Base-by-base conservation (phyloP, 2,329 filamentous ascomycete genomes). In the Clonostachys solani region DNA sequence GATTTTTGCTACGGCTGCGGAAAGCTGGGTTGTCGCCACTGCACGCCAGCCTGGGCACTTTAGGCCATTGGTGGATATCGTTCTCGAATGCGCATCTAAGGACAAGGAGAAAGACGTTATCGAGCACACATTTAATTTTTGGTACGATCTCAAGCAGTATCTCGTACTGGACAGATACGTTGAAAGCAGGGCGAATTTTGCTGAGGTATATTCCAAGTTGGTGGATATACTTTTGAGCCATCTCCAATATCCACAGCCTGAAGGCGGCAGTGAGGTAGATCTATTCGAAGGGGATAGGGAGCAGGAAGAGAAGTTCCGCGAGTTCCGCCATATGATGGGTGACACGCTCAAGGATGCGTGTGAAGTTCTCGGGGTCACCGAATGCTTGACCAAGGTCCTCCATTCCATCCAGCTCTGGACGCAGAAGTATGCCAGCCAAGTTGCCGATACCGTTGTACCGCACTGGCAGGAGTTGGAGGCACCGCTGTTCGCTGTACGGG, bases 111-210 rank as follows among this genome's bases (percentile, higher is more conserved):
- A 87, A 51, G 94, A 99, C 55, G 90, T 92, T 5, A 91, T 99
- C 52, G 89, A 90, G 46, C 84, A 94, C 59, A 99, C 95, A 0
- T 99, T 99, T 68, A 84, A 83, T 55, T 97, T 99, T 71, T 99
- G 94, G 94, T 97, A 95, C 63, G 94, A 99, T 62, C 78, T 99
- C 42, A 99, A 99, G 74, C 91, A 96, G 64, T 96, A 95, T 63
- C 77, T 99, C 43, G 91, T 92, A 2, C 69, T 99, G 46, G 92
- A 97, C 35, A 86, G 86, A 55, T 99, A 96, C 63, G 87, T 89
- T 45, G 80, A 91, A 57, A 87, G 92, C 38, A 83, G 92, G 45
- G 67, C 90, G 52, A 78, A 87, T 57, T 81, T 90, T 47, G 76
- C 89, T 35, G 89, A 95, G 54, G 73, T 96, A 42, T 99, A 90